Percentiles rank a stretch among this genome's conserved stretches.
These are phyloP conservation scores for Hypoxylon sp. DNA, from an alignment of 2,329 filamentous ascomycete species.

Conservation along the genomic window DNA sequence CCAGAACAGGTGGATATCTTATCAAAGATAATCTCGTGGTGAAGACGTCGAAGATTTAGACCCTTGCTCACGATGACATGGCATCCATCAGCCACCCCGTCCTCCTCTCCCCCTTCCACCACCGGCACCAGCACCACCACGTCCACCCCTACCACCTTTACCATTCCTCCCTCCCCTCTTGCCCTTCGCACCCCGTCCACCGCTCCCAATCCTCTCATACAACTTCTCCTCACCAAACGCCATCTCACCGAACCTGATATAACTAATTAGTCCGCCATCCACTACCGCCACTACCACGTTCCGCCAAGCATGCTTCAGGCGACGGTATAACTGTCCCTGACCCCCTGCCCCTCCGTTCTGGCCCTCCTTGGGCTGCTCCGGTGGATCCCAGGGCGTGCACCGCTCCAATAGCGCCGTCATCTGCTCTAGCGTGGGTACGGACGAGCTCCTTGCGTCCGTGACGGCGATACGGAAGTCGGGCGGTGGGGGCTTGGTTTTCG, in stretches of 20 bases:
- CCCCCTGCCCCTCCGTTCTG: constrained; percentile 61
- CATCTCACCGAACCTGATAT: constrained; percentile 83
- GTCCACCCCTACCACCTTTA: constrained; percentile 41
- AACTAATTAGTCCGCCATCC: constrained; percentile 91
- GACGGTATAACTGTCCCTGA: constrained; percentile 72
- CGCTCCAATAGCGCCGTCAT: constrained; percentile 78
- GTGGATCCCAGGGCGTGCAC: constrained; percentile 77
- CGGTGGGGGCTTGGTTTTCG: constrained; percentile 81
- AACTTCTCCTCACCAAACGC: constrained; percentile 83
- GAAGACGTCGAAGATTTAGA: too few species aligned
- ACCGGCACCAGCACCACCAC: constrained; percentile 43
- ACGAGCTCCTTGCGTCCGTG: constrained; percentile 79
- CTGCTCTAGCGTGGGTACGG: constrained; percentile 80
- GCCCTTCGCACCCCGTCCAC: constrained; percentile 49
- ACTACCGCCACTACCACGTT: constrained; percentile 91
- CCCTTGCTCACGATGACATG: not conserved
- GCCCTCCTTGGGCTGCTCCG: constrained; percentile 60
- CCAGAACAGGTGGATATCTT: not conserved
- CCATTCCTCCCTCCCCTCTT: constrained; percentile 47
- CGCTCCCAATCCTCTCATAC: constrained; percentile 70
- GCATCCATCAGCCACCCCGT: constrained; percentile 38
- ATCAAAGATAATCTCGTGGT: not conserved
- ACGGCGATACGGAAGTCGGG: constrained; percentile 91
- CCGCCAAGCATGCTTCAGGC: constrained; percentile 86
- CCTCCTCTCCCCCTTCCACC: constrained; percentile 45